phyloP scores from a whole-genome alignment of 176 grass and related monocot species.

The Rhynchospora tenuis region DNA sequence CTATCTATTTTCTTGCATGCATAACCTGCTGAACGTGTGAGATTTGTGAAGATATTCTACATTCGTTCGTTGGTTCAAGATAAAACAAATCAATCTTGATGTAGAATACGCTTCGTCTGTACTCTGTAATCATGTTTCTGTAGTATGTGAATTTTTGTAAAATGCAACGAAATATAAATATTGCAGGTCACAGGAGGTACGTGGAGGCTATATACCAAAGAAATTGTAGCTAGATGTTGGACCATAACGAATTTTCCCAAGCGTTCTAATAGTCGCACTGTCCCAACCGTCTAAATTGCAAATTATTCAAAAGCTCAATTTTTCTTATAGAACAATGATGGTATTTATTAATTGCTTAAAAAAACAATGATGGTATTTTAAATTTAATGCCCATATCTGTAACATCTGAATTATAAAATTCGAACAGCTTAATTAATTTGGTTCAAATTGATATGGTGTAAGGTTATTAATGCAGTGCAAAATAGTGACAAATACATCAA shows the following conservation, averaged over 20 bases:
- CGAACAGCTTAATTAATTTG: too few relatives aligned
- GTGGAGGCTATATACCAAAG: constrained; percentile 98
- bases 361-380: too few relatives aligned
- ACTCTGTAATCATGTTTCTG: background rate
- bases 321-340: too few relatives aligned
- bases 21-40: constrained; percentile 95
- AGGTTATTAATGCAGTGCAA: too few relatives aligned
- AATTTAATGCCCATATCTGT: too few relatives aligned
- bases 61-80: constrained; percentile 67
- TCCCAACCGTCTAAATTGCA: too few relatives aligned
- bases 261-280: too few relatives aligned
- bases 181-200: constrained; percentile 73
- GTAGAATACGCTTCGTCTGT: background rate
- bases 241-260: constrained; percentile 1
- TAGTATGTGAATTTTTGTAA: constrained; percentile 14
- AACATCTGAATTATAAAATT: too few relatives aligned
- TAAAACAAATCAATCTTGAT: constrained; percentile 21
- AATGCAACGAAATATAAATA: constrained; percentile 6
- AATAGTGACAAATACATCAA: too few relatives aligned
- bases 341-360: too few relatives aligned
- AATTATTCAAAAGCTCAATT: too few relatives aligned
- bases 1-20: constrained; percentile 32
- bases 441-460: too few relatives aligned
- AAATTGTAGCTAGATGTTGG: constrained; percentile 97
- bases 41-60: constrained; percentile 95